These are phyloP conservation scores for Rhododendron kiyosumense DNA, from an alignment of 148 eudicot genomes.

Conservation along the genomic window DNA sequence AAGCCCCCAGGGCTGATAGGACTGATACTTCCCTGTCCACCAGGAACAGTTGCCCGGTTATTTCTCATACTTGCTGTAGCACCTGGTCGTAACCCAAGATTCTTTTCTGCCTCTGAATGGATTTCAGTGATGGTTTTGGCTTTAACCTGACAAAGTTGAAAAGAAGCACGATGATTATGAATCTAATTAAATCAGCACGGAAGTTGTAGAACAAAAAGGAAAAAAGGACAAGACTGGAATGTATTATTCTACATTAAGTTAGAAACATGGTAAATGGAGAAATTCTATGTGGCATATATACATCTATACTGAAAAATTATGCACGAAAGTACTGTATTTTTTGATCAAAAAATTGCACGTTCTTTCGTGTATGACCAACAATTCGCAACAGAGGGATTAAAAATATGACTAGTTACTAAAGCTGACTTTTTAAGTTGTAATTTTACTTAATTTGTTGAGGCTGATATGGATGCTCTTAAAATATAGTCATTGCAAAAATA, in stretches of 20 bases:
- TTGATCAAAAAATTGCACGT: no score
- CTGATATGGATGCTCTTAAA: no score
- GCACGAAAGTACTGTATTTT: no score
- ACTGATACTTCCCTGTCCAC: conserved; percentile 48
- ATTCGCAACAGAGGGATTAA: no score
- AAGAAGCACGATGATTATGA: background rate
- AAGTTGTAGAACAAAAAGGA: background rate
- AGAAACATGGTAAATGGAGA: background rate
- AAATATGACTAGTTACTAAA: no score
- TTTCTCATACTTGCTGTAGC: conserved; percentile 67
- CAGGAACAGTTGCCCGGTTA: conserved; percentile 43
- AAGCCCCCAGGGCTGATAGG: conserved; percentile 39
- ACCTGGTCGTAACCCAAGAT: conserved; percentile 73
- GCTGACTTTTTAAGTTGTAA: no score
- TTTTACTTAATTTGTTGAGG: no score
- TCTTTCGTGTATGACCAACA: no score
- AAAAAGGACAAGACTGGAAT: background rate
- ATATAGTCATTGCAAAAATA: no score
- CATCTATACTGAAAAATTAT: background rate
- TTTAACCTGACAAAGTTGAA: conserved; percentile 43
- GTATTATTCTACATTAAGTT: background rate
- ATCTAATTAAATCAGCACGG: background rate
- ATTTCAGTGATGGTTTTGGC: conserved; percentile 83
- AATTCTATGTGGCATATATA: background rate
- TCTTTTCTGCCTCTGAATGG: conserved; percentile 81